These are phyloP conservation scores for Murraya paniculata DNA, from an alignment of 345 rosid genomes.

Conservation along the genomic window DNA sequence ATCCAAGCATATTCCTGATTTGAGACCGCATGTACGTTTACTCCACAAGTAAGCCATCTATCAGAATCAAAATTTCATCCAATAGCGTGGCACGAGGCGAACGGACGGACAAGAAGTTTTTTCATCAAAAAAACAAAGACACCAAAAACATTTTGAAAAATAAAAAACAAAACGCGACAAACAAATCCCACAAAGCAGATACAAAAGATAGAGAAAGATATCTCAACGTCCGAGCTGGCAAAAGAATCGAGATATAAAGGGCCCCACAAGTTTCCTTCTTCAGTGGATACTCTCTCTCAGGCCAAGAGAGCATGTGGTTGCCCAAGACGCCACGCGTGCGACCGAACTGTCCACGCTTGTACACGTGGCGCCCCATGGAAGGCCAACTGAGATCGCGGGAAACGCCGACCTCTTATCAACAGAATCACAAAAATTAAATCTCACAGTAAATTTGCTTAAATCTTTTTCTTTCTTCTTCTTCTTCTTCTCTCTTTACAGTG, in stretches of 20 bases:
- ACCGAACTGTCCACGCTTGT: constrained; percentile 8
- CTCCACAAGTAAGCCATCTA: not conserved
- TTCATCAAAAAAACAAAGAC: not conserved
- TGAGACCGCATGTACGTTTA: not conserved
- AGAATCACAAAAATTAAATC: constrained; percentile 25
- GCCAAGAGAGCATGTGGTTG: constrained; percentile 52
- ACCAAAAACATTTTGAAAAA: not conserved
- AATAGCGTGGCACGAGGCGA: not conserved
- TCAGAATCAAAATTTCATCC: not conserved
- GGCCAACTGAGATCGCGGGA: constrained; percentile 73
- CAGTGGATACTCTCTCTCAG: constrained; percentile 3
- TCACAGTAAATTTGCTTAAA: not conserved
- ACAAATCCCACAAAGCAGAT: constrained; percentile 7
- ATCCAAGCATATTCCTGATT: not conserved
- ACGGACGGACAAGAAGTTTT: not conserved
- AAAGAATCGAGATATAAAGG: constrained; percentile 5
- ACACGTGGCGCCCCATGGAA: constrained; percentile 69
- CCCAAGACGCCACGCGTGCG: constrained; percentile 45
- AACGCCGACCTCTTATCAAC: constrained; percentile 72
- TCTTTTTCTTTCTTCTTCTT: not conserved
- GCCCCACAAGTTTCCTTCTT: constrained; percentile 16
- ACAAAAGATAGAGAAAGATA: constrained; percentile 35
- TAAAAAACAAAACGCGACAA: not conserved
- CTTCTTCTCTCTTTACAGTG: constrained; percentile 9
- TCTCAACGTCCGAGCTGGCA: constrained; percentile 68